Base-by-base conservation (phyloP, 2,329 filamentous ascomycete species). In the Colletotrichum phormii region DNA sequence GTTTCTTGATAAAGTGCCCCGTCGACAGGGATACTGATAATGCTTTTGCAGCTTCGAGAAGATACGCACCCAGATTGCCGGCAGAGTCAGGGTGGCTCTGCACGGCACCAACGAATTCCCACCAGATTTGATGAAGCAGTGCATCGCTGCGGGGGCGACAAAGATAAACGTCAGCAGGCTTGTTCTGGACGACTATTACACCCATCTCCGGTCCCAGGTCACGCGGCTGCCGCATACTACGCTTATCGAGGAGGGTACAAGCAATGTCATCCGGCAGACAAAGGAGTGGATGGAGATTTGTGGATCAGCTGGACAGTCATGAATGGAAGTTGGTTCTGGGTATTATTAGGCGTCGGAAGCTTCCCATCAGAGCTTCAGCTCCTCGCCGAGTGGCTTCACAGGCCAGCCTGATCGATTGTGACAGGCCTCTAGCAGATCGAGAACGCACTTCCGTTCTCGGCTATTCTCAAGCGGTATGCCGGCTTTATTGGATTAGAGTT, bases 81-180 rank as follows among this genome's bases (percentile, higher is more conserved):
- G 71, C n/a, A 64, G 66, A 29, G 66, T 70, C 13, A 59, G 49
- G 1, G 33, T 86, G 46, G 86, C 85, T 3, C 76, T 88, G 31
- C 86, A 89, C 67, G 86, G 86, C 2, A 87, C 86, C 0, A 87
- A 87, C 62, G 84, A 84, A 8, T 88, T 87, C 71, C 78, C 81
- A 1, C 76, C 82, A 1, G 79, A 83, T 12, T 77, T 86, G 2
- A 83, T 86, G 79, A 77, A 80, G 74, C 76, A 81, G 37, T 87
- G 86, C 75, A 86, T 88, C 68, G 78, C 79, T 55, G 80, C 82
- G 4, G 86, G 86, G 1, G 83, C 86, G 29, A 81, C 83, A 11
- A 87, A 88, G 76, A 80, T 87, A 63, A 88, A 88, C 71, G 84
- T 88, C 1, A 88, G 88, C 70, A 84, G 83, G 75, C 75, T 83